Evolutionary conservation across 805 yeast genomes (phyloP).

Genomic region (Spathaspora hagerdaliae): DNA sequence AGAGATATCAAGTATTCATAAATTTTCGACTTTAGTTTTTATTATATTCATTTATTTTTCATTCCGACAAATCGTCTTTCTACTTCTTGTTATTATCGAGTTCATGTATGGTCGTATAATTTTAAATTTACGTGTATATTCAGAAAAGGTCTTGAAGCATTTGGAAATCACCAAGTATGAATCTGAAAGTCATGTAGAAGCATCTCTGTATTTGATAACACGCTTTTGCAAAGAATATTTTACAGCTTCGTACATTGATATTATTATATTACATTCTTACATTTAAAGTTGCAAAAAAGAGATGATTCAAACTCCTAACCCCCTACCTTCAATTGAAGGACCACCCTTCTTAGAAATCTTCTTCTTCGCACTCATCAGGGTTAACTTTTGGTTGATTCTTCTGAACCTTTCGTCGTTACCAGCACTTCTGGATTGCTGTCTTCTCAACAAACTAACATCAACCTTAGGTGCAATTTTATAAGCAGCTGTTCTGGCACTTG

Average conservation of each 20-base stretch:
- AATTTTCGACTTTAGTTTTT: not conserved
- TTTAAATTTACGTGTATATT: conserved; percentile 1
- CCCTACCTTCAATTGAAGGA: conserved; percentile 76
- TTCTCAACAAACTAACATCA: conserved; percentile 45
- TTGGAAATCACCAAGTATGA: too few species aligned
- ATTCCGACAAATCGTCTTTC: too few species aligned
- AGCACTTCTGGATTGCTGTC: conserved; percentile 43
- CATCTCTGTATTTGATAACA: not conserved
- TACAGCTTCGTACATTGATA: not conserved
- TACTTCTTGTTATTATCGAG: not conserved
- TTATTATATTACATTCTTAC: not conserved
- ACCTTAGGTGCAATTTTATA: conserved; percentile 88
- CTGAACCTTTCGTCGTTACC: conserved; percentile 73
- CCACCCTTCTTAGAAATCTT: conserved; percentile 58
- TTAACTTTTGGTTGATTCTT: conserved; percentile 62
- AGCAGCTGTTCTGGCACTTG: conserved; percentile 84
- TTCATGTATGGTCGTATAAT: conserved; percentile 7
- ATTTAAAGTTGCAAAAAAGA: too few species aligned
- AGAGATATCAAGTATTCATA: too few species aligned
- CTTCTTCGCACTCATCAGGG: conserved; percentile 45
- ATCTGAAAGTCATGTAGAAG: too few species aligned
- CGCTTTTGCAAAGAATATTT: not conserved
- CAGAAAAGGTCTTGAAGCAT: not conserved
- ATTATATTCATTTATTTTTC: too few species aligned
- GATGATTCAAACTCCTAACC: conserved; percentile 32